Evolutionary conservation across 2,329 filamentous ascomycete genomes (phyloP).

Genomic region (Neospermospora avenae): DNA sequence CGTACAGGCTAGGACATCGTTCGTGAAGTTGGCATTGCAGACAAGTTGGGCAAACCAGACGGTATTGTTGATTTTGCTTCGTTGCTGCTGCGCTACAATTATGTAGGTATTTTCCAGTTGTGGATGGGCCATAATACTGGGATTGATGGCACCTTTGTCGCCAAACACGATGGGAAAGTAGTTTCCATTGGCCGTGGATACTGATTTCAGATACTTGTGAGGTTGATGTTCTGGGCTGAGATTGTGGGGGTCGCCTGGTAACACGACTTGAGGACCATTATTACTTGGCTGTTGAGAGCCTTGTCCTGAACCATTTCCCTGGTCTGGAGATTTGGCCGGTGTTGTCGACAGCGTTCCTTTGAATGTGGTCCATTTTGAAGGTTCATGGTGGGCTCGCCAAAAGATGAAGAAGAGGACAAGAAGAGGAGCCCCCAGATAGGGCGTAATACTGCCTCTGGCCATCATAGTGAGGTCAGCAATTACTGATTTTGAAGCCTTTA

Average conservation of each 20-base stretch:
- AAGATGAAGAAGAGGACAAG: slow-evolving; percentile 3
- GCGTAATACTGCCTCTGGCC: slow-evolving; percentile 1
- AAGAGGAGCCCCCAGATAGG: neutral
- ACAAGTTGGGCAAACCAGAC: slow-evolving; percentile 44
- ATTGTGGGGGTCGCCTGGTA: neutral
- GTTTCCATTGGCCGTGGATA: slow-evolving; percentile 42
- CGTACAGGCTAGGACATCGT: slow-evolving; percentile 42
- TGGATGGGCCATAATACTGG: slow-evolving; percentile 57
- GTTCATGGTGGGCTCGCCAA: slow-evolving; percentile 1
- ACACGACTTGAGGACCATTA: neutral
- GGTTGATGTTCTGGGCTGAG: slow-evolving; percentile 6
- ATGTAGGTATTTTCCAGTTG: slow-evolving; percentile 45
- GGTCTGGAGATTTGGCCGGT: neutral
- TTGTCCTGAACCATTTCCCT: neutral
- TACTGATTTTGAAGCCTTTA: neutral
- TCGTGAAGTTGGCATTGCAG: slow-evolving; percentile 48
- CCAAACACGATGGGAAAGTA: slow-evolving; percentile 51
- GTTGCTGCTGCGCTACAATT: slow-evolving; percentile 47
- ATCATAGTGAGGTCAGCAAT: slow-evolving; percentile 1
- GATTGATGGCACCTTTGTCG: slow-evolving; percentile 44
- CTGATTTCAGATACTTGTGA: slow-evolving; percentile 37
- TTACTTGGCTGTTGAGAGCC: neutral
- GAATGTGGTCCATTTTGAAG: neutral
- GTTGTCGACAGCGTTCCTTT: neutral
- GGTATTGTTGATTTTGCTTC: slow-evolving; percentile 27